Evolutionary conservation across 768 basidiomycete species (phyloP).

Genomic region (Lactarius indigo): DNA sequence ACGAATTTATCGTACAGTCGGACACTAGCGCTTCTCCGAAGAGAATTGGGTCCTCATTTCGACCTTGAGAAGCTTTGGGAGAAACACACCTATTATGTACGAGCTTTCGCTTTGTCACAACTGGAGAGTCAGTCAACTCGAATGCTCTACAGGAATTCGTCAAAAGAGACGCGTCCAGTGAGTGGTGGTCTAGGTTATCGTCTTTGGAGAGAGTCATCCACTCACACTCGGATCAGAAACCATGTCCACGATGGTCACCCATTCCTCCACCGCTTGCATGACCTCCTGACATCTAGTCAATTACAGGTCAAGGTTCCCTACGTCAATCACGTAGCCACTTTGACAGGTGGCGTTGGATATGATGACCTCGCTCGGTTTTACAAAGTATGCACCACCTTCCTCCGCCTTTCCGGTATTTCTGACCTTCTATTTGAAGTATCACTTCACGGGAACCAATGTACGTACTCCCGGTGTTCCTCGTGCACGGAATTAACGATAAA

Average conservation of each 20-base stretch:
- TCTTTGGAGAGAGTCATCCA: not conserved
- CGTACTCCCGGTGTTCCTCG: slow-evolving; percentile 1
- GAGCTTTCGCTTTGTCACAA: slow-evolving; percentile 2
- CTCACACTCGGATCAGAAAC: slow-evolving; percentile 33
- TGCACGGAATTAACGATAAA: slow-evolving; percentile 5
- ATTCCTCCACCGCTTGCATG: not conserved
- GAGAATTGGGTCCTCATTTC: slow-evolving; percentile 41
- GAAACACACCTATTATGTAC: slow-evolving; percentile 43
- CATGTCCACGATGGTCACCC: slow-evolving; percentile 40
- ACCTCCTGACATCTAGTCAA: not conserved
- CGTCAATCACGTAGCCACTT: slow-evolving; percentile 41
- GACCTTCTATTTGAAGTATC: slow-evolving; percentile 31
- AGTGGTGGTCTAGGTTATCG: slow-evolving; percentile 18
- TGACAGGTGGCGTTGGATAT: slow-evolving; percentile 46
- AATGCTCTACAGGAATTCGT: slow-evolving; percentile 35
- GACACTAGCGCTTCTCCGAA: slow-evolving; percentile 37
- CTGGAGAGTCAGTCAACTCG: not conserved
- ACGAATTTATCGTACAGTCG: slow-evolving; percentile 38
- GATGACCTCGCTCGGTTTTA: slow-evolving; percentile 45
- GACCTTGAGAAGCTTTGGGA: slow-evolving; percentile 47
- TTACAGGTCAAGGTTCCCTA: slow-evolving; percentile 40
- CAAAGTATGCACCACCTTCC: slow-evolving; percentile 32
- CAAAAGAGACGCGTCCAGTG: slow-evolving; percentile 40
- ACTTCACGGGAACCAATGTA: slow-evolving; percentile 36
- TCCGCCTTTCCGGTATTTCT: not conserved